These are phyloP conservation scores for Phalaenopsis aphrodite DNA, from an alignment of 106 monocot genomes.

Conservation along the genomic window DNA sequence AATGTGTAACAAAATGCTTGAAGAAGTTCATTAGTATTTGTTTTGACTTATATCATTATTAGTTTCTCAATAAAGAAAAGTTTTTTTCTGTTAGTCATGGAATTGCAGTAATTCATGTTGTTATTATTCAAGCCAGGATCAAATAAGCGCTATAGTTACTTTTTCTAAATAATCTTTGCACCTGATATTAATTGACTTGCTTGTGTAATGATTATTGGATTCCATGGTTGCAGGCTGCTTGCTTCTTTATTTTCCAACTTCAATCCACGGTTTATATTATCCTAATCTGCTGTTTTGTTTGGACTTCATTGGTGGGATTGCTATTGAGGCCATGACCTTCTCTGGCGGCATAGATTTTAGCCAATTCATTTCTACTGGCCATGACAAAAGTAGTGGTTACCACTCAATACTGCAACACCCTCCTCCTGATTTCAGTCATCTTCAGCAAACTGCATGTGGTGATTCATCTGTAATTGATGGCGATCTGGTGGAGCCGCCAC, in stretches of 20 bases:
- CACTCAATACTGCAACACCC: background rate
- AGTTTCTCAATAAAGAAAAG: no score
- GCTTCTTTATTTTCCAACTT: background rate
- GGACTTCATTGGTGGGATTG: background rate
- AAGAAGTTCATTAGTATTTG: background rate
- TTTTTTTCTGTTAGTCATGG: background rate
- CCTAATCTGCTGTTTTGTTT: background rate
- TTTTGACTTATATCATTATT: no score
- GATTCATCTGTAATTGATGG: background rate
- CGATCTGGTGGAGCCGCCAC: background rate
- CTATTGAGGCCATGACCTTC: background rate
- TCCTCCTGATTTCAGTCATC: background rate
- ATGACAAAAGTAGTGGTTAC: background rate
- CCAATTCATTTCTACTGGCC: background rate
- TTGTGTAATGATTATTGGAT: background rate
- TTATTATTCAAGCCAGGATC: background rate
- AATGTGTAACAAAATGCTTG: background rate
- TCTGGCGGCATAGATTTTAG: slow-evolving; percentile 1
- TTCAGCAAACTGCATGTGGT: background rate
- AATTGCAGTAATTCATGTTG: background rate
- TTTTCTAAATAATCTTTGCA: background rate
- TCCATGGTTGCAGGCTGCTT: background rate
- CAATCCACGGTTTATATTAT: background rate
- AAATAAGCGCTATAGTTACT: background rate
- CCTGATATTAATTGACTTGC: background rate